Base-by-base conservation (phyloP, 1,139 yeast genomes). In the Sugiyamaella castrensis region DNA sequence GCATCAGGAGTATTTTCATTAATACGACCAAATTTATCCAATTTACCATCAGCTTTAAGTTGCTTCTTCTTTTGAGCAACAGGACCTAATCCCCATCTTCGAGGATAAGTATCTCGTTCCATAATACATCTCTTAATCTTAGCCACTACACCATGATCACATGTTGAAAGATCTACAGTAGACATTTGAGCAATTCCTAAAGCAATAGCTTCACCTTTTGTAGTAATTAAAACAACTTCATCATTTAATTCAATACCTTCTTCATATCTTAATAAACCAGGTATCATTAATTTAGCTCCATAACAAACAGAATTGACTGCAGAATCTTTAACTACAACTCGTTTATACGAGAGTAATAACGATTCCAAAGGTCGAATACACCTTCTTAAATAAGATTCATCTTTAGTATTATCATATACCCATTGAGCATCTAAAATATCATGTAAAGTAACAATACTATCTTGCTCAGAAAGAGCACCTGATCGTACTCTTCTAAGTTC, bases 41-140 rank as follows among this genome's bases (percentile, higher is more conserved):
- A 82, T 74, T 92, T 92, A 64, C 98, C 98, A 60, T 87, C 96
- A 50, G 95, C 87, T 80, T 91, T 92, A 79, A 92, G 76, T 76
- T 91, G 96, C 80, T 92, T 92, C 86, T 92, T 92, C 84, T 88
- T 89, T 73, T 87, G 91, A 56, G 98, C 98, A 68, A 91, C 88
- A 64, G 98, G 98, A 63, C 98, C 98, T 64, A 92, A 76, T 57
- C 98, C 98, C 98, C 98, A 92, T 80, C 98, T 85, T 80, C 98
- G 87, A 74, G 98, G 98, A 72, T 92, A 92, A 50, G 95, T 82
- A 71, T 92, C 98, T 76, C 98, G 85, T 76, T 92, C 98, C 98
- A 92, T 92, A 64, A 92, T 92, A 77, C 98, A 91, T 77, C 98
- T 87, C 81, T 92, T 92, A 67, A 92, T 95, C 76, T 88, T 89